Conservation (phyloP, 1,284 basidiomycete species). For the Naganishia liquefaciens region DNA sequence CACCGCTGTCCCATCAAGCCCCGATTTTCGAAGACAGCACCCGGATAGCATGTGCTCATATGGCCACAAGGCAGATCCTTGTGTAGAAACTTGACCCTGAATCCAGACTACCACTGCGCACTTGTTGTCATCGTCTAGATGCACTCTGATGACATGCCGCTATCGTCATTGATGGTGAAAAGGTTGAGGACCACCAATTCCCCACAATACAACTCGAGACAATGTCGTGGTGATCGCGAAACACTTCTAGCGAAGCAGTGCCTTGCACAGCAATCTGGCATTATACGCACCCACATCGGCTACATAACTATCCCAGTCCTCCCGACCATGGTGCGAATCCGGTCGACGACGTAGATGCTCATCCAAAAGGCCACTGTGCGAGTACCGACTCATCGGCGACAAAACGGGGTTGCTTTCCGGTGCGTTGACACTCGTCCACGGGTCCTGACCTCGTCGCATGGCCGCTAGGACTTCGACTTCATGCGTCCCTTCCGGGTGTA, state of each 20-base stretch:
- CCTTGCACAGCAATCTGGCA: conserved; percentile 18
- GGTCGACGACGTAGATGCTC: not conserved
- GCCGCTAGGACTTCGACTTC: conserved; percentile 13
- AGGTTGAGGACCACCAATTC: not conserved
- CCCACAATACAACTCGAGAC: not conserved
- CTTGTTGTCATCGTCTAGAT: no score
- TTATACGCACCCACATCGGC: conserved; percentile 6
- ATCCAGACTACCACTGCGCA: no score
- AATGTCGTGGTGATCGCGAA: no score
- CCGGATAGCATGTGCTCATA: no score
- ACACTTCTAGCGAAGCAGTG: conserved; percentile 4
- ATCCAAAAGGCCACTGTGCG: conserved; percentile 5
- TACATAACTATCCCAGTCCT: conserved; percentile 14
- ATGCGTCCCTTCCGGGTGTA: conserved; percentile 9
- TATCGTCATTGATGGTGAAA: not conserved
- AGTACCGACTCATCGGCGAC: not conserved
- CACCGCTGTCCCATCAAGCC: no score
- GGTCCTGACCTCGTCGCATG: conserved; percentile 16
- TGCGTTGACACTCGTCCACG: not conserved
- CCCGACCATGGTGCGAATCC: not conserved
- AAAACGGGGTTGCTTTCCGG: not conserved
- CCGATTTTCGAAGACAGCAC: no score
- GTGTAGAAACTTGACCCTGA: no score
- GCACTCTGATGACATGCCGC: no score
- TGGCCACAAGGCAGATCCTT: no score